Evolutionary conservation across 345 rosid genomes (phyloP), one percentile per base, ranked within the genome.

Genomic region (Mangifera indica): DNA sequence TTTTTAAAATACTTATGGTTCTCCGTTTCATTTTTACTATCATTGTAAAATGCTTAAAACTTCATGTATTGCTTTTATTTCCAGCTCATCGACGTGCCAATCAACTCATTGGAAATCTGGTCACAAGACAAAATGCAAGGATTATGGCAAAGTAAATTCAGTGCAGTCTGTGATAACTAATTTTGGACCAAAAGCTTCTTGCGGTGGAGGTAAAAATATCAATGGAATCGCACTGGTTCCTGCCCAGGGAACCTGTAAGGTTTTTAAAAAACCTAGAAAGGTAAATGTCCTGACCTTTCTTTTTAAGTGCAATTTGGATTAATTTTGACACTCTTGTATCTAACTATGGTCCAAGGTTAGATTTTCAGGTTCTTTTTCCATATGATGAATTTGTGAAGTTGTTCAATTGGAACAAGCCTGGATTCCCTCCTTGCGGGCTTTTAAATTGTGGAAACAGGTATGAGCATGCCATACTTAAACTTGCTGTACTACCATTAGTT

Each of bases 381-480:
- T 95, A 95, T 67, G 96, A 89, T 4, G 89, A 88, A 10, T 95
- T 95, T 77, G 74, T 95, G 61, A 72, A 82, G 63, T 87, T 91
- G 70, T 95, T 85, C 84, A 80, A 89, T 82, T 91, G 93, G 83
- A 83, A 87, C 71, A 87, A 79, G 76, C 72, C 78, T 15, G 86
- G 86, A 25, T 84, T 84, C 67, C 80, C 82, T 76, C 99, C 97
- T 11, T 89, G 96, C 71, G 99, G 99, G 17, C 98, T 95, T 78
- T 71, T 89, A 78, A 95, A 95, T 79, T 95, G 99, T 82, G 98
- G 99, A 83, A 95, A 92, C 89, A 95, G 99, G 99, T 89, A 75
- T 57, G 60, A 63, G 54, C 71, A 81, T 52, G 40, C 48, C 18
- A 48, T 22, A 11, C 45, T 70, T 67, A 20, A 45, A 5, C 74